Conservation (phyloP, 257 asterid genomes). For the Rehmannia glutinosa region DNA sequence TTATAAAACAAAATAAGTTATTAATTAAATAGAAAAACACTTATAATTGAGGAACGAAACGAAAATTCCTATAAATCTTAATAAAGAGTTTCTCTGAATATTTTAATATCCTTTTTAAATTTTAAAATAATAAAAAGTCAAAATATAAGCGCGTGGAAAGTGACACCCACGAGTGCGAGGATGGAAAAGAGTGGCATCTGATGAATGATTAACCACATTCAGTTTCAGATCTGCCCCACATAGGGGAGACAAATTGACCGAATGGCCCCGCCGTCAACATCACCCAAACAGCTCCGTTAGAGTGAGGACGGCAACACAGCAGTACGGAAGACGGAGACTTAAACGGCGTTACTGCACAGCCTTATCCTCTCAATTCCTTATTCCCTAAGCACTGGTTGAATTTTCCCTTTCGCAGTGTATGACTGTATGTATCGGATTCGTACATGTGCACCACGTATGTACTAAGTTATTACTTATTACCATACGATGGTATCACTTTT, state of each 20-base stretch:
- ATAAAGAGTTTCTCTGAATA: too few species aligned
- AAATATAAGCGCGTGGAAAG: conserved; percentile 3
- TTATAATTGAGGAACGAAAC: too few species aligned
- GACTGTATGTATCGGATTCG: background rate
- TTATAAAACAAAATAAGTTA: too few species aligned
- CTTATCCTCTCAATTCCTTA: conserved; percentile 45
- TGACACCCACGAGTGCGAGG: too few species aligned
- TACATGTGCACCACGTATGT: too few species aligned
- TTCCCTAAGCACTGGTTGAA: conserved; percentile 18
- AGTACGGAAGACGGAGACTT: conserved; percentile 6
- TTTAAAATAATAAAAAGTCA: background rate
- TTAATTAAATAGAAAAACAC: too few species aligned
- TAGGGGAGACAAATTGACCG: conserved; percentile 31
- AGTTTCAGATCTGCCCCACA: conserved; percentile 35
- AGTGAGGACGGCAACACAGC: background rate
- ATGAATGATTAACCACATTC: conserved; percentile 15
- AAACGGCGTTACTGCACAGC: conserved; percentile 21
- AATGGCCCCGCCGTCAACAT: conserved; percentile 26
- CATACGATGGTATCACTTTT: too few species aligned
- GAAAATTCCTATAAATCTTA: too few species aligned
- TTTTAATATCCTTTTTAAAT: too few species aligned
- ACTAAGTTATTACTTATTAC: too few species aligned
- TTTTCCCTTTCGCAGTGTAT: too few species aligned
- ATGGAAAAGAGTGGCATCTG: background rate
- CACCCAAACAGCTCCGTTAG: conserved; percentile 17